Conservation (phyloP, 495 filamentous ascomycete genomes). For the Xylaria intraflava region DNA sequence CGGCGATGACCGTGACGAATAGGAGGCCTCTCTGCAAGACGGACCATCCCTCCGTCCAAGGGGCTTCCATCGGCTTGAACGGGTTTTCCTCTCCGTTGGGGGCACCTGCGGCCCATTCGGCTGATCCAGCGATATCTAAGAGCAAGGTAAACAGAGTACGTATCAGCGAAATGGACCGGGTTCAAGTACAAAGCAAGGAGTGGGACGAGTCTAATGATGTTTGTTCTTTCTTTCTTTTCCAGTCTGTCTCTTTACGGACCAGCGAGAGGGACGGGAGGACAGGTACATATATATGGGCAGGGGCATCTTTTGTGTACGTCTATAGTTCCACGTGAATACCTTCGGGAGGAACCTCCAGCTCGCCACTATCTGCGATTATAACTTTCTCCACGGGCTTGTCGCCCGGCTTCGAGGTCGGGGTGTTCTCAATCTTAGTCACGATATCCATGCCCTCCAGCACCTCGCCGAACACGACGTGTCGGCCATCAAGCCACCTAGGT, state of each 20-base stretch:
- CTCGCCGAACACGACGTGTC: conserved; percentile 87
- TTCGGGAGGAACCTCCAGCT: conserved; percentile 83
- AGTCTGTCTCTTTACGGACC: conserved; percentile 8
- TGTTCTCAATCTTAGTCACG: conserved; percentile 81
- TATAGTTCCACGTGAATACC: conserved; percentile 98
- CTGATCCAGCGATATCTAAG: conserved; percentile 22
- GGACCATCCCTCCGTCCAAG: conserved; percentile 24
- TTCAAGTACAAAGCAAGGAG: conserved; percentile 12
- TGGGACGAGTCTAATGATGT: conserved; percentile 10
- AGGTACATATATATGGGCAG: conserved; percentile 11
- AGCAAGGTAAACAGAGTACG: conserved; percentile 13
- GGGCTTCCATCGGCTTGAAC: conserved; percentile 10
- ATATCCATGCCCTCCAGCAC: conserved; percentile 88
- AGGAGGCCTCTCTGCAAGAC: conserved; percentile 32
- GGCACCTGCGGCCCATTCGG: conserved; percentile 26
- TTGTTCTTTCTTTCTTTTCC: neutral
- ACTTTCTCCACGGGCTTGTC: conserved; percentile 71
- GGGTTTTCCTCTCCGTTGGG: conserved; percentile 17
- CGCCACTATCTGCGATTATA: conserved; percentile 92
- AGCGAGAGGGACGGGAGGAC: conserved; percentile 2
- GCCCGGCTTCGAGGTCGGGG: conserved; percentile 52
- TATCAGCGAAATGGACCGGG: conserved; percentile 23
- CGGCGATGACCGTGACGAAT: conserved; percentile 32
- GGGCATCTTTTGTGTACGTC: conserved; percentile 23
- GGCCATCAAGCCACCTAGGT: conserved; percentile 76